phyloP scores from a whole-genome alignment of 2,329 filamentous ascomycete species.

The Alternaria novae-zelandiae region DNA sequence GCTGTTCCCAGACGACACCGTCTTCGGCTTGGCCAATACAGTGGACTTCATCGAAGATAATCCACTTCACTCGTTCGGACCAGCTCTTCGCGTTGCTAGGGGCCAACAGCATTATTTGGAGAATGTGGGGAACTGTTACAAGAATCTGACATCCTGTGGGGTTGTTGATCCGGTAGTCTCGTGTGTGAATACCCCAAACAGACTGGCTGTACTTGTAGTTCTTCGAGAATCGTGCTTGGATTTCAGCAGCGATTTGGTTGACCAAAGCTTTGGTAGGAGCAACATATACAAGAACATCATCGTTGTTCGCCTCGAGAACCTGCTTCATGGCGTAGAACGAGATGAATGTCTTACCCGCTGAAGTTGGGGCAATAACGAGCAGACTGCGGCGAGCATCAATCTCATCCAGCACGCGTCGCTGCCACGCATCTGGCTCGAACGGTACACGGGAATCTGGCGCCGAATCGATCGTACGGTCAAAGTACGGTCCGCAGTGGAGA shows the following conservation, averaged over 20 bases:
- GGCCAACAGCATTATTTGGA: constrained; percentile 76
- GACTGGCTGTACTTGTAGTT: constrained; percentile 65
- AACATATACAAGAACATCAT: constrained; percentile 77
- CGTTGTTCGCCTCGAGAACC: constrained; percentile 70
- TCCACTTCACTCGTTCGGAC: constrained; percentile 72
- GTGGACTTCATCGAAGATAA: constrained; percentile 85
- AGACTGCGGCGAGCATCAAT: constrained; percentile 74
- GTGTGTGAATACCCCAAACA: constrained; percentile 80
- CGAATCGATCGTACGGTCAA: constrained; percentile 77
- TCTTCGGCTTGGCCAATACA: constrained; percentile 79
- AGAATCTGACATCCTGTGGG: constrained; percentile 74
- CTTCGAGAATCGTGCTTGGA: constrained; percentile 77
- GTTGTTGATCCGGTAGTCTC: constrained; percentile 78
- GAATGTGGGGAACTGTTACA: constrained; percentile 77
- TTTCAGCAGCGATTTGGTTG: constrained; percentile 82
- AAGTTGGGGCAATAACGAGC: constrained; percentile 79
- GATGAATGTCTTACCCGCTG: constrained; percentile 83
- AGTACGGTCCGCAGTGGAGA: constrained; percentile 71
- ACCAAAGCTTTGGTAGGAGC: constrained; percentile 83
- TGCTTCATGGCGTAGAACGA: constrained; percentile 85
- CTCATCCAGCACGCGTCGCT: constrained; percentile 73
- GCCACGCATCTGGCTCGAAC: constrained; percentile 79
- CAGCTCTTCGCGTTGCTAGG: constrained; percentile 72
- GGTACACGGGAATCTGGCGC: constrained; percentile 70
- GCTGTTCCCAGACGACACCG: constrained; percentile 78